These are phyloP conservation scores for Paracorniculantispora psalliotae DNA, from an alignment of 2,329 filamentous ascomycete genomes.

Conservation along the genomic window DNA sequence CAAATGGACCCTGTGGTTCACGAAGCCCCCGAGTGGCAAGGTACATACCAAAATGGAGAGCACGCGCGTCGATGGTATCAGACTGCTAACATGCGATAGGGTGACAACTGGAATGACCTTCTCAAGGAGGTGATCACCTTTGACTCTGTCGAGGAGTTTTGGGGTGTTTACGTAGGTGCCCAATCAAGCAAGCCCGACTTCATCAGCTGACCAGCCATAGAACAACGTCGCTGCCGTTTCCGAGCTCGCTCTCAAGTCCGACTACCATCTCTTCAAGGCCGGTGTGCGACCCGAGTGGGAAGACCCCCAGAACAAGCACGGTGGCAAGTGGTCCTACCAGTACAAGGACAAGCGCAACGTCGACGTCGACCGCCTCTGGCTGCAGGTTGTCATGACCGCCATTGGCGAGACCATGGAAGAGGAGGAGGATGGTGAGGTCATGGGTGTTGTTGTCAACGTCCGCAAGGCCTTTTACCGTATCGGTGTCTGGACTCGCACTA, in stretches of 20 bases:
- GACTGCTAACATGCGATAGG: slow-evolving; percentile 46
- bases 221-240: slow-evolving; percentile 98
- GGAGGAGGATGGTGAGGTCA: slow-evolving; percentile 92
- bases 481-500: slow-evolving; percentile 93
- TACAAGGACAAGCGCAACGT: slow-evolving; percentile 94
- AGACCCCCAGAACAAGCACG: slow-evolving; percentile 97
- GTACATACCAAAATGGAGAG: slow-evolving; percentile 38
- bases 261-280: slow-evolving; percentile 99
- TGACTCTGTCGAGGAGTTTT: slow-evolving; percentile 98
- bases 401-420: slow-evolving; percentile 97
- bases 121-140: slow-evolving; percentile 99
- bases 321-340: slow-evolving; percentile 97
- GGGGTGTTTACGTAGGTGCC: slow-evolving; percentile 89
- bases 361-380: slow-evolving; percentile 92
- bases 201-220: slow-evolving; percentile 41
- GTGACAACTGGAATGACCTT: slow-evolving; percentile 97
- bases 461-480: slow-evolving; percentile 98
- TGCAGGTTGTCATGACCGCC: slow-evolving; percentile 92
- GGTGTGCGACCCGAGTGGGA: slow-evolving; percentile 98
- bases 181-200: slow-evolving; percentile 1
- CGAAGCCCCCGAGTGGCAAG: slow-evolving; percentile 94
- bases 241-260: slow-evolving; percentile 92
- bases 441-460: slow-evolving; percentile 99
- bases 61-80: slow-evolving; percentile 19
- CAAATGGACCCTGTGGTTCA: slow-evolving; percentile 99